These are phyloP conservation scores for Phytophthora capsici DNA, from an alignment of 352 stramenopile genomes.

Conservation along the genomic window DNA sequence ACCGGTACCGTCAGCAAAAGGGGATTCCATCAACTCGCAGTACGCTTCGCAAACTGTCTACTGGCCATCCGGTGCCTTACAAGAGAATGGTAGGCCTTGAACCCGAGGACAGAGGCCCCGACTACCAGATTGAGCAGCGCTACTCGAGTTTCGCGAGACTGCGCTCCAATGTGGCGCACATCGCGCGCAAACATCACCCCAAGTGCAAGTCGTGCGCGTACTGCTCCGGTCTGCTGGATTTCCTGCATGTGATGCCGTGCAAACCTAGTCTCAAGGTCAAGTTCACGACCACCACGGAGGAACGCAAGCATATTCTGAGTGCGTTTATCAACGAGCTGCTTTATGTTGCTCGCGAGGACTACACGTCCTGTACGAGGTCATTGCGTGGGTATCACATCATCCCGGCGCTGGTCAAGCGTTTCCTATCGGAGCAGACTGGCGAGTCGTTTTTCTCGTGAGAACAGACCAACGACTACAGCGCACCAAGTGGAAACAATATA, in stretches of 20 bases:
- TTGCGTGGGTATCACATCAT: conserved; percentile 55
- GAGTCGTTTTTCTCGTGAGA: conserved; percentile 52
- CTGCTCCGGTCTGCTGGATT: conserved; percentile 51
- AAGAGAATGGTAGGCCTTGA: conserved; percentile 12
- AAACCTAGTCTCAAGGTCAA: conserved; percentile 61
- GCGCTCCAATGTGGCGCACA: conserved; percentile 50
- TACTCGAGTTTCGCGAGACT: conserved; percentile 71
- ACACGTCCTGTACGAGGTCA: conserved; percentile 39
- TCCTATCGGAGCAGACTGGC: conserved; percentile 55
- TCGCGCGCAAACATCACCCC: conserved; percentile 58
- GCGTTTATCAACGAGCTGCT: conserved; percentile 58
- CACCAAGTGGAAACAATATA: background rate
- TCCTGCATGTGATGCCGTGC: conserved; percentile 45
- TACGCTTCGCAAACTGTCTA: conserved; percentile 20
- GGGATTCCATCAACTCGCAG: conserved; percentile 45
- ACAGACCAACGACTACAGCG: background rate
- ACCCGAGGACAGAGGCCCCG: conserved; percentile 35
- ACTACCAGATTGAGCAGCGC: conserved; percentile 70
- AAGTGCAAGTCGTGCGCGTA: conserved; percentile 53
- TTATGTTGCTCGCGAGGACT: conserved; percentile 29
- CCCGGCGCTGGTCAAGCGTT: conserved; percentile 50
- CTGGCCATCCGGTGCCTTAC: conserved; percentile 10
- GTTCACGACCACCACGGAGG: conserved; percentile 50
- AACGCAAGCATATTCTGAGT: conserved; percentile 50
- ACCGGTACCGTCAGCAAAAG: conserved; percentile 62